Evolutionary conservation across 2,329 filamentous ascomycete genomes (phyloP).

Genomic region (Penicillium sp.): DNA sequence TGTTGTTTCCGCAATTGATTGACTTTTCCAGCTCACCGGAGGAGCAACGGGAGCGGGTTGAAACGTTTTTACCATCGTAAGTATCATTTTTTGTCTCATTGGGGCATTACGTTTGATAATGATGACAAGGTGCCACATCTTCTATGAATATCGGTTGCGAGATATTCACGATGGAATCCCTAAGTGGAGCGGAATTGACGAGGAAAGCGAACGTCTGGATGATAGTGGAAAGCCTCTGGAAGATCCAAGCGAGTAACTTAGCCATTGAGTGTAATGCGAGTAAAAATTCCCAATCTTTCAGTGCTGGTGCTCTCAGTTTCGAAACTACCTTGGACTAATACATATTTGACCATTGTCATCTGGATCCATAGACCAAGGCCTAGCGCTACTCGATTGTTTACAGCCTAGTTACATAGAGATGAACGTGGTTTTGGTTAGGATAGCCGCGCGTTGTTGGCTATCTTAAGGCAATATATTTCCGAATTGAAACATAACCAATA

Average conservation of each 20-base stretch:
- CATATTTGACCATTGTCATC: neutral
- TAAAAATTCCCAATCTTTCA: neutral
- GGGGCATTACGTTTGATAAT: neutral
- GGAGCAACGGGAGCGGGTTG: neutral
- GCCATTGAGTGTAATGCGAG: neutral
- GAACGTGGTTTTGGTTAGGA: neutral
- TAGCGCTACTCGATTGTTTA: neutral
- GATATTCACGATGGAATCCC: neutral
- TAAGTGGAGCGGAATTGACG: neutral
- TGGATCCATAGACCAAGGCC: neutral
- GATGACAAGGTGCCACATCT: neutral
- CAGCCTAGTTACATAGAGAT: neutral
- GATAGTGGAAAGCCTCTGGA: neutral
- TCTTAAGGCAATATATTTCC: neutral
- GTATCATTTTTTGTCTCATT: neutral
- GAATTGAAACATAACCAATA: neutral
- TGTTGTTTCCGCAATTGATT: conserved; percentile 75
- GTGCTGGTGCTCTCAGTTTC: neutral
- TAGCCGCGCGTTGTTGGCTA: neutral
- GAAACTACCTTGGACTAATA: neutral
- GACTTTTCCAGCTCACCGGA: neutral
- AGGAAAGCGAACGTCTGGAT: neutral
- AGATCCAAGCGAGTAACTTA: neutral
- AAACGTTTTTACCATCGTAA: neutral
- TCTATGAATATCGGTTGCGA: neutral